Percentiles rank a stretch among this genome's conserved stretches.
Evolutionary conservation across 2,329 filamentous ascomycete species (phyloP).

Genomic region (Cucurbitaria berberidis): DNA sequence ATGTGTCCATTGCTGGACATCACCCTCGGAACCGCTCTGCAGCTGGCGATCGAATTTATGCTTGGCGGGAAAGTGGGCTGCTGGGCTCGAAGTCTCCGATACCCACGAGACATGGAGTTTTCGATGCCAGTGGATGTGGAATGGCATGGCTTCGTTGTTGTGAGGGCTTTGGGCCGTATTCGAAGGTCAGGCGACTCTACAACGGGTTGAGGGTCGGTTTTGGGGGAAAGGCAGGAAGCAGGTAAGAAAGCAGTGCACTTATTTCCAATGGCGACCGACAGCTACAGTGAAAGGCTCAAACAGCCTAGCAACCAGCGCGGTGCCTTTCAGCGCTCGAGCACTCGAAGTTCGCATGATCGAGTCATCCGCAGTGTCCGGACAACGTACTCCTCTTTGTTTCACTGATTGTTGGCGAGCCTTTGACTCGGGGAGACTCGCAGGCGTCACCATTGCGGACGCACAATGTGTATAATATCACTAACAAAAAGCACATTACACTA

Average conservation of each 20-base stretch:
- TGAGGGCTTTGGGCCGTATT: not conserved
- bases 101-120: not conserved
- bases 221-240: not conserved
- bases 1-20: slow-evolving; percentile 17
- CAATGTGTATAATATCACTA: not conserved
- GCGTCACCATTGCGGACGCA: not conserved
- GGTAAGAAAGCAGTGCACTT: not conserved
- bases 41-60: not conserved
- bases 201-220: not conserved
- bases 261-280: not conserved
- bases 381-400: not conserved
- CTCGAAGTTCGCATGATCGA: too few relatives aligned
- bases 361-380: too few relatives aligned
- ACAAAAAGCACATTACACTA: not conserved
- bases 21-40: slow-evolving; percentile 15
- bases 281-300: not conserved
- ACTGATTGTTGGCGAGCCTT: not conserved
- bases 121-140: not conserved
- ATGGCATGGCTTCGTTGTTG: not conserved
- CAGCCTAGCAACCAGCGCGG: too few relatives aligned
- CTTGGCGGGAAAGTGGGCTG: not conserved
- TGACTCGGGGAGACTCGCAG: not conserved
- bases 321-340: too few relatives aligned
- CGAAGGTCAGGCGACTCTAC: not conserved
- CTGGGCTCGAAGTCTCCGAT: not conserved